Base-by-base conservation (phyloP, 2,329 filamentous ascomycete genomes). In the Amesomyces nigricolor region DNA sequence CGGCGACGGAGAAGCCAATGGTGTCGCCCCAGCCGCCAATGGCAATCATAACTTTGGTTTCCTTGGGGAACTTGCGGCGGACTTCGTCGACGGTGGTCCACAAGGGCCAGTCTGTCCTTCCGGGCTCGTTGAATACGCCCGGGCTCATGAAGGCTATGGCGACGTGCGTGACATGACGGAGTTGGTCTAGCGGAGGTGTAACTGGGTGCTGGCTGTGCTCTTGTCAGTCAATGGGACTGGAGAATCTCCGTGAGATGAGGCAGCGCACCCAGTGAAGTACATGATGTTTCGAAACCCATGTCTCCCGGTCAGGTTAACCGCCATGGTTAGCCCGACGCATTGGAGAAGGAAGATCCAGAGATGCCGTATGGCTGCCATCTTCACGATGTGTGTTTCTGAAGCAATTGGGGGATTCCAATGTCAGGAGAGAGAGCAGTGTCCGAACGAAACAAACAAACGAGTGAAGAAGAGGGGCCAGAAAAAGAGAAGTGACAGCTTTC, bases 21-120 rank as follows among this genome's bases (percentile, higher is more conserved):
- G 79, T 83, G 57, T 89, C 84, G 0, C 86, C 86, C 87, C 87
- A 91, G 51, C 87, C 87, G 10, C 87, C 87, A 59, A 91, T 82
- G 17, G 87, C 86, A 38, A 90, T 76, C 72, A 86, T 78, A 19
- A 90, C 70, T 61, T 86, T 84, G 17, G 84, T 83, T 26, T 73
- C 73, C 0, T 69, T 57, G 6, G 69, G 69, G 57, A 85, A 82
- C 52, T 74, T 70, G 16, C 65, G 56, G 4, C 82, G 78, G 13
- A 77, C 73, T 11, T 73, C 66, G 3, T 67, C 66, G 2, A 85
- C 73, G 1, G 73, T 74, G 3, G 75, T 79, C 62, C 83, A 84
- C 5, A 85, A 67, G 0, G 78, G 75, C 70, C 77, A 82, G 4
- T 68, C 65, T 2, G 64, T 53, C 3, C 66, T 60, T 1, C 70